Percentiles rank a stretch among this genome's conserved stretches.
These are phyloP conservation scores for Capsella rubella DNA, from an alignment of 441 rosid species.

Conservation along the genomic window DNA sequence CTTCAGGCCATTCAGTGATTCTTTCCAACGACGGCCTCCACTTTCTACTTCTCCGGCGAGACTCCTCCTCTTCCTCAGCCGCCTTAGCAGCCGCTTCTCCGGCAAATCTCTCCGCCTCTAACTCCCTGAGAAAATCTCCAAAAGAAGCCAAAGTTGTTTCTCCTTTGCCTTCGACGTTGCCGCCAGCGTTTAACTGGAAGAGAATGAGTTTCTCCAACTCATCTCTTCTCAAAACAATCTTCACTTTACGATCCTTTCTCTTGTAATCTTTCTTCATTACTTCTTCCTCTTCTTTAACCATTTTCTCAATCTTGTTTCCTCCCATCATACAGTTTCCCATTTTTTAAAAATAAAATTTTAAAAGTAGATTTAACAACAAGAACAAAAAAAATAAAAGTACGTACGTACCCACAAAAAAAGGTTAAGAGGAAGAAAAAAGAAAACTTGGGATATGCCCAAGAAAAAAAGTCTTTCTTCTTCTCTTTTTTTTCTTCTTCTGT, in stretches of 20 bases:
- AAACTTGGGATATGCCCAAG: slow-evolving; percentile 49
- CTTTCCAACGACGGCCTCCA: slow-evolving; percentile 87
- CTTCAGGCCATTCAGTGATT: slow-evolving; percentile 64
- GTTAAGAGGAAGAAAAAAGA: slow-evolving; percentile 35
- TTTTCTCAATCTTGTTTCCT: slow-evolving; percentile 29
- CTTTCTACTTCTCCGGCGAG: slow-evolving; percentile 37
- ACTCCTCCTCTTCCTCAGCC: slow-evolving; percentile 40
- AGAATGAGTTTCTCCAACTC: slow-evolving; percentile 74
- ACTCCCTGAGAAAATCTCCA: slow-evolving; percentile 61
- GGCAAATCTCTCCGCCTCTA: slow-evolving; percentile 60
- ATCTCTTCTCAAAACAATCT: slow-evolving; percentile 76
- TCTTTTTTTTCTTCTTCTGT: not conserved
- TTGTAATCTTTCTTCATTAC: slow-evolving; percentile 41
- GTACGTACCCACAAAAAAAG: slow-evolving; percentile 34
- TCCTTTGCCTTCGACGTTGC: slow-evolving; percentile 40
- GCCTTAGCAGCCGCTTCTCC: slow-evolving; percentile 45
- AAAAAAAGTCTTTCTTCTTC: slow-evolving; percentile 41
- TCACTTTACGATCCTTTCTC: slow-evolving; percentile 55
- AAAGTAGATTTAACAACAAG: not conserved
- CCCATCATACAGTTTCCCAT: slow-evolving; percentile 51
- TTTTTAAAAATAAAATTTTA: not conserved
- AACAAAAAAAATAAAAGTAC: not conserved
- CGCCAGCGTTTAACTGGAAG: slow-evolving; percentile 50
- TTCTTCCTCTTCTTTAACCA: slow-evolving; percentile 32
- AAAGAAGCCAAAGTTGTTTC: slow-evolving; percentile 48